These are phyloP conservation scores for Nectriaceae sp. DNA, from an alignment of 2,329 filamentous ascomycete genomes.

Conservation along the genomic window DNA sequence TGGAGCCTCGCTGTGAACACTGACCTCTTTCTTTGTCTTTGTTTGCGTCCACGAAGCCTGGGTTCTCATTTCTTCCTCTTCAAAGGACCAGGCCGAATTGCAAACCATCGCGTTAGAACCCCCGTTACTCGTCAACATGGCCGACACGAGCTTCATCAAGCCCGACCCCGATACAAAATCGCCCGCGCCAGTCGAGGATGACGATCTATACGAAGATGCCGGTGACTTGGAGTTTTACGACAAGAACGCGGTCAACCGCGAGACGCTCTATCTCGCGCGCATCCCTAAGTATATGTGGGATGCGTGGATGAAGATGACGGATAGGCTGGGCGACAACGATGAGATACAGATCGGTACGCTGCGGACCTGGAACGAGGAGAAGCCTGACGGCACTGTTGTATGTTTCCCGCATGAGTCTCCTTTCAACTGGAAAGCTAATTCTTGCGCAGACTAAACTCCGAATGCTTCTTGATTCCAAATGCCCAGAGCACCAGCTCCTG, in stretches of 20 bases:
- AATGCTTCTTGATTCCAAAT: slow-evolving; percentile 68
- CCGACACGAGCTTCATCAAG: slow-evolving; percentile 45
- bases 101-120: background rate
- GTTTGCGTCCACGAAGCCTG: background rate
- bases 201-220: slow-evolving; percentile 67
- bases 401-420: no score
- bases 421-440: no score
- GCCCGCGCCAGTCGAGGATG: slow-evolving; percentile 55
- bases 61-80: background rate
- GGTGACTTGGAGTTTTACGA: slow-evolving; percentile 60
- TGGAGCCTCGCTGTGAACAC: slow-evolving; percentile 12
- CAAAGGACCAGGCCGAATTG: background rate
- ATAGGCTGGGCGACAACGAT: slow-evolving; percentile 73
- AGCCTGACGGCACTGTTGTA: slow-evolving; percentile 54
- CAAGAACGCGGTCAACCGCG: slow-evolving; percentile 40
- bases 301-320: slow-evolving; percentile 60
- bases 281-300: slow-evolving; percentile 82
- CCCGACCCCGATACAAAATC: slow-evolving; percentile 49
- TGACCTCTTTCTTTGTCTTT: slow-evolving; percentile 1
- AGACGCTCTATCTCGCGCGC: slow-evolving; percentile 69
- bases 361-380: slow-evolving; percentile 56
- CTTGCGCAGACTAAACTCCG: slow-evolving; percentile 42
- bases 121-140: slow-evolving; percentile 26
- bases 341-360: slow-evolving; percentile 82
- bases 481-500: slow-evolving; percentile 70